Base-by-base conservation (phyloP, 2,329 filamentous ascomycete species). In the Ceratocystis eucalypticola region DNA sequence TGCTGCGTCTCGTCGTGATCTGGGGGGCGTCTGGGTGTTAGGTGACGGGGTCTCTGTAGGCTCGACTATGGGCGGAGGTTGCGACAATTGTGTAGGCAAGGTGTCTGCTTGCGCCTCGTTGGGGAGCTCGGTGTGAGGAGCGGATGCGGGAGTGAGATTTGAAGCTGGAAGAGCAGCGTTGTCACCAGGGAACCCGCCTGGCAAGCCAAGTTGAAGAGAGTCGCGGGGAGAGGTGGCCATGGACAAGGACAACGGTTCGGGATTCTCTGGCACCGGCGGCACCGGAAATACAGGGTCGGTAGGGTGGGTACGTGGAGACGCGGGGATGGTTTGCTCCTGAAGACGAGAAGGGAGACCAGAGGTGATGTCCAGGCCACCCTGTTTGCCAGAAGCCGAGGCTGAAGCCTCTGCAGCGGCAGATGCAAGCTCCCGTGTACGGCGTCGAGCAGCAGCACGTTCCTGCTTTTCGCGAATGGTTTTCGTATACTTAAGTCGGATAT, bases 401-500 rank as follows among this genome's bases (percentile, higher is more conserved):
- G 64, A 63, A 7, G 66, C 62, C 50, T 66, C 62, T 44, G 67
- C 67, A 53, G 65, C 65, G 22, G 67, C 67, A 50, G 55, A 68
- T 48, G 82, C 78, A 72, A 80, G 74, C 69, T 82, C 80, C 72
- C 78, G 77, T 71, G 75, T 80, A 69, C 79, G 77, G 70, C 79
- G 81, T 66, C 71, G 71, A 69, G 84, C 81, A 25, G 80, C 80
- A 44, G 81, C 81, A 64, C 77, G 77, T 73, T 80, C 76, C 72
- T 80, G 79, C 64, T 79, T 80, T 67, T 81, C 80, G n/a, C 78
- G 83, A 61, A 94, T 85, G n/a, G 88, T 90, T 73, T 88, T 89
- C 71, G 85, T 92, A 74, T 95, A 93, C 15, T 90, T 91, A 66
- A 91, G 84, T 71, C 92, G 88, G 71, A 96, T 95, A 68, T 86